Conservation (phyloP, 768 basidiomycete genomes). For the Omphalotus guepiniiformis region DNA sequence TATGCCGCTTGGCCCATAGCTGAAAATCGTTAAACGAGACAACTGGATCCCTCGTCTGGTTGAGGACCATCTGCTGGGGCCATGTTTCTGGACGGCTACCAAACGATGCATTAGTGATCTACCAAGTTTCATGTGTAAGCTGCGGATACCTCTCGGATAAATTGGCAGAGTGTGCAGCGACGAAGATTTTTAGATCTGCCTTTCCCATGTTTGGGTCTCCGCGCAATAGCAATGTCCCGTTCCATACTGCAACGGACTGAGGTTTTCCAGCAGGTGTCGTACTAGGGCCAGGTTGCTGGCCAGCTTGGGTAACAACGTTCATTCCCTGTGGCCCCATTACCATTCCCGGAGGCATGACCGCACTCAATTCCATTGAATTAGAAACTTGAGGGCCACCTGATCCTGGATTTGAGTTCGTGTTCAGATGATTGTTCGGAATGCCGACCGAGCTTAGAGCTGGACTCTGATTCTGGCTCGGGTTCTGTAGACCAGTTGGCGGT, state of each 20-base stretch:
- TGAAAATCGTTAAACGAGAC: not conserved
- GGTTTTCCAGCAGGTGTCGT: not conserved
- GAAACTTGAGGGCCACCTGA: not conserved
- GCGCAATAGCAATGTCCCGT: not conserved
- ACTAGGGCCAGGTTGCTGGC: not conserved
- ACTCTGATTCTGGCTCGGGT: not conserved
- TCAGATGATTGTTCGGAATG: no score
- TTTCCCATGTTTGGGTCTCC: not conserved
- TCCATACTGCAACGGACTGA: not conserved
- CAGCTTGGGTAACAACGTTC: not conserved
- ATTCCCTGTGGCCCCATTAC: not conserved
- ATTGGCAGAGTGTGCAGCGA: slow-evolving; percentile 1
- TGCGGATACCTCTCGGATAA: slow-evolving; percentile 1
- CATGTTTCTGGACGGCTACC: slow-evolving; percentile 3
- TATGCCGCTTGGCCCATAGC: slow-evolving; percentile 2
- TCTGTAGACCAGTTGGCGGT: not conserved
- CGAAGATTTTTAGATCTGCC: not conserved
- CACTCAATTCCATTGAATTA: no score
- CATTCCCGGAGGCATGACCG: no score
- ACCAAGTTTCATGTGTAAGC: no score
- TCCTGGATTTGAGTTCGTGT: not conserved
- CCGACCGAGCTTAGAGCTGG: no score
- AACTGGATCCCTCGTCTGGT: not conserved
- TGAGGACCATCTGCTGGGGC: not conserved
- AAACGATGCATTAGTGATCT: not conserved